Base-by-base conservation (phyloP, 345 rosid genomes). In the Carallia pectinifolia region DNA sequence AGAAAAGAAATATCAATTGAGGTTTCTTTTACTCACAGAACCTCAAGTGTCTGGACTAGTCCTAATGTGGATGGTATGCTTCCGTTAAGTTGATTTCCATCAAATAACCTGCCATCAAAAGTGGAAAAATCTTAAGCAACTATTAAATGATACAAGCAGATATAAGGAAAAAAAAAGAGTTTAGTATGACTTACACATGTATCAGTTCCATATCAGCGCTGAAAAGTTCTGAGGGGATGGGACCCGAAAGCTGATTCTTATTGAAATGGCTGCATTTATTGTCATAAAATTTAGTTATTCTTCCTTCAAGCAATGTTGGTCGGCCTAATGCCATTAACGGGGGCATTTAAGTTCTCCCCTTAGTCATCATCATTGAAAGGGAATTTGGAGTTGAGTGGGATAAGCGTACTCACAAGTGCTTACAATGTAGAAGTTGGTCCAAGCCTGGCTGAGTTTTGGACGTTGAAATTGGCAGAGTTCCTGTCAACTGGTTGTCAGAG, bases 181-280 rank as follows among this genome's bases (percentile, higher is more conserved):
- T 36, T 6, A 47, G 31, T 15, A 1, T 13, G 31, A 84, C 92
- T 86, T 84, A 95, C 99, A 95, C 72, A 78, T 95, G 99, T 72
- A 95, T 90, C 52, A 95, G 74, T 58, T 75, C 84, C 99, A 92
- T 92, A 48, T 83, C 83, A 39, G 90, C 48, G 76, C 87, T 81
- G 86, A 95, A 95, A 18, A 95, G 84, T 62, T 76, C 30, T 8
- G 80, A 66, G 3, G 97, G 85, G 78, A 95, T 89, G 68, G 87
- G 56, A 68, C 97, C 97, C 3, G 97, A 87, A 81, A 92, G 96
- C 79, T 90, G 86, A 79, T 95, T 95, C 83, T 90, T 92, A 70
- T 95, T 90, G 82, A 95, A 90, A 82, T 90, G 97, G 85, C 97
- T 95, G 86, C 85, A 80, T 68, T 12, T 53, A 19, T 9, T n/a